Base-by-base conservation (phyloP, 495 filamentous ascomycete genomes). In the Penicillium salamii region DNA sequence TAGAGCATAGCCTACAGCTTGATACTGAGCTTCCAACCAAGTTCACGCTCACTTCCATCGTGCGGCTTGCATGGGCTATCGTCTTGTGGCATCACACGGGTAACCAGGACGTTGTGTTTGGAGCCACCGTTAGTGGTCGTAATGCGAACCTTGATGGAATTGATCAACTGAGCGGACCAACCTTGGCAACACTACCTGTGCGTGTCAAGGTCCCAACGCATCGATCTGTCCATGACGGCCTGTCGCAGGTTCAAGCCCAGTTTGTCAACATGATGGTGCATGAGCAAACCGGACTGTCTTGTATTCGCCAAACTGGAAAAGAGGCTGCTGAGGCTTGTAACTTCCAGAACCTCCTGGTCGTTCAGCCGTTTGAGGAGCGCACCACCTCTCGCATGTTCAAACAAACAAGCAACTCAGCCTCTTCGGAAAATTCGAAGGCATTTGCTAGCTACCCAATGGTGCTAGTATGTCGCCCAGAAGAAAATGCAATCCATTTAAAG, bases 261-360 rank as follows among this genome's bases (percentile, higher is more conserved):
- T 3, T 13, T 0, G 0, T 40, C 4, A 18, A 40, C 8, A 18
- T 3, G 1, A 40, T 40, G 12, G 18, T 20, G 2, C 23, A 13
- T 7, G 37, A 40, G 19, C 37, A 40, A 40, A 20, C 23, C n/a
- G 37, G 20, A 13, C 8, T 40, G 7, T 12, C 37, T 7, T 0
- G 23, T 5, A 40, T 40, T n/a, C 11, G 18, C 6, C 7, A 12
- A 12, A 32, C 29, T 6, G 12, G 19, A 36, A 11, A 64, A 0
- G 80, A 84, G 19, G 70, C 77, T 2, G 57, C 67, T 36, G 57
- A 66, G 20, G 82, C 80, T 2, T 81, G 78, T 46, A 72, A 78
- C 35, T 73, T 84, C 48, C 70, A 77, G 40, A 78, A 65, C 15
- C 49, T 44, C 11, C 49, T 59, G 1, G 14, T 53, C 3, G 44